Percentiles rank a stretch among this genome's conserved stretches.
These are phyloP conservation scores for Apiotrichum porosum DNA, from an alignment of 1,284 basidiomycete species.

Conservation along the genomic window DNA sequence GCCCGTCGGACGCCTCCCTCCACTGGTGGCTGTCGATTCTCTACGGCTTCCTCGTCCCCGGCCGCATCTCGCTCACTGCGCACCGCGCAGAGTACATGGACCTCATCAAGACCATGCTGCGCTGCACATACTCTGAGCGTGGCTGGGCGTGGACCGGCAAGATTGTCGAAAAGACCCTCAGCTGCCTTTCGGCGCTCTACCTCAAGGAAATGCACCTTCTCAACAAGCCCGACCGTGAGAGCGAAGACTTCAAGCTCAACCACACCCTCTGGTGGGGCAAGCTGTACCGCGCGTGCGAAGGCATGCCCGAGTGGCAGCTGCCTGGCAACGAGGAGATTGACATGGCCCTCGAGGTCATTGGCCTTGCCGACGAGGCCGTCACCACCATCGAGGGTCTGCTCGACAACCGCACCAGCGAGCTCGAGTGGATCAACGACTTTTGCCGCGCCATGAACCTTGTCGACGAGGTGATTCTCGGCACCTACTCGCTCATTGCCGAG, in stretches of 20 bases:
- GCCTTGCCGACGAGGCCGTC: constrained; percentile 57
- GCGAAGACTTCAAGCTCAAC: constrained; percentile 67
- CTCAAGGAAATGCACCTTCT: constrained; percentile 76
- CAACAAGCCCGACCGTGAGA: constrained; percentile 76
- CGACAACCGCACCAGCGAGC: constrained; percentile 56
- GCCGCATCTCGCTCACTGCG: constrained; percentile 26
- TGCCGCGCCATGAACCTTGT: constrained; percentile 62
- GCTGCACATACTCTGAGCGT: constrained; percentile 81
- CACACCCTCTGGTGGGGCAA: constrained; percentile 81
- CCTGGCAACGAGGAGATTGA: constrained; percentile 57
- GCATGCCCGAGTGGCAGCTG: constrained; percentile 80
- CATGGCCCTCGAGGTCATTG: constrained; percentile 74
- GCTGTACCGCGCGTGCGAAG: constrained; percentile 71
- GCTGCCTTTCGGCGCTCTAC: constrained; percentile 73
- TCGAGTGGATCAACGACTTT: constrained; percentile 81
- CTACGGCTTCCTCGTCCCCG: constrained; percentile 36
- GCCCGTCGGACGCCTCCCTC: constrained; percentile 83
- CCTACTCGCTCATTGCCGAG: constrained; percentile 43
- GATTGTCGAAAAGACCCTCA: constrained; percentile 71
- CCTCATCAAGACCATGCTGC: constrained; percentile 65
- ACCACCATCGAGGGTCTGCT: constrained; percentile 64
- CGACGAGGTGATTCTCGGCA: constrained; percentile 33
- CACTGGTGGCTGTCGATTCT: constrained; percentile 66
- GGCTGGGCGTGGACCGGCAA: constrained; percentile 79
- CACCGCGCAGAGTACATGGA: constrained; percentile 50